Evolutionary conservation across 2,329 filamentous ascomycete species (phyloP), one percentile per base, ranked within the genome.

Genomic region (Metarhizium robertsii): DNA sequence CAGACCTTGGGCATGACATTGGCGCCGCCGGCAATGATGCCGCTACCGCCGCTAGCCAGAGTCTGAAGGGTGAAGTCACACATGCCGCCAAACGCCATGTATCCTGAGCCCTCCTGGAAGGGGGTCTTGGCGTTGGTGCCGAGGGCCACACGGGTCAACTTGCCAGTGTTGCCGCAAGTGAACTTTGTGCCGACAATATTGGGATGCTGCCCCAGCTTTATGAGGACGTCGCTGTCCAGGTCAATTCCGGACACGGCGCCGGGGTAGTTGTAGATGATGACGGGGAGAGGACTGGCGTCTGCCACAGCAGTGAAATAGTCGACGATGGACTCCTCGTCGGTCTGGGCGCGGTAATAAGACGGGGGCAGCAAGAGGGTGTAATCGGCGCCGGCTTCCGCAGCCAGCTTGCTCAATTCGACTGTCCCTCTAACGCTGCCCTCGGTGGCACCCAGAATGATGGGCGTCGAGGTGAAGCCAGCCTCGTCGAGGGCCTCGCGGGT

Each of bases 131-230:
- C 88, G 63, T 87, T 75, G 50, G 86, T 83, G 49, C 84, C 88
- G 14, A 80, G 72, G 6, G 90, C 89, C 4, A 95, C 88, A 36
- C 90, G 85, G 13, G 90, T 92, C 61, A 95, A 79, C 74, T 95
- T 95, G 60, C 90, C 90, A 1, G 89, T 94, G 76, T 90, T 94
- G 61, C 88, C 90, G 69, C 90, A 95, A 45, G 90, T 95, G 77
- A 95, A 95, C 71, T 95, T 95, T 55, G 89, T 92, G 59, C 90
- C 90, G 59, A 91, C 75, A 65, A 95, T 90, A 73, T 95, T 95
- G 61, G 85, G 83, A 73, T 95, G 90, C 67, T 84, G 74, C 48
- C 86, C 87, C 42, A 95, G 81, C 67, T 80, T 81, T 74, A 94
- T 90, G 65, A 95, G 81, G 57, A 92, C 79, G 68, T 95, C 90